Evolutionary conservation across 1,139 yeast genomes (phyloP).

Genomic region (Entelexis paramagnoliae): DNA sequence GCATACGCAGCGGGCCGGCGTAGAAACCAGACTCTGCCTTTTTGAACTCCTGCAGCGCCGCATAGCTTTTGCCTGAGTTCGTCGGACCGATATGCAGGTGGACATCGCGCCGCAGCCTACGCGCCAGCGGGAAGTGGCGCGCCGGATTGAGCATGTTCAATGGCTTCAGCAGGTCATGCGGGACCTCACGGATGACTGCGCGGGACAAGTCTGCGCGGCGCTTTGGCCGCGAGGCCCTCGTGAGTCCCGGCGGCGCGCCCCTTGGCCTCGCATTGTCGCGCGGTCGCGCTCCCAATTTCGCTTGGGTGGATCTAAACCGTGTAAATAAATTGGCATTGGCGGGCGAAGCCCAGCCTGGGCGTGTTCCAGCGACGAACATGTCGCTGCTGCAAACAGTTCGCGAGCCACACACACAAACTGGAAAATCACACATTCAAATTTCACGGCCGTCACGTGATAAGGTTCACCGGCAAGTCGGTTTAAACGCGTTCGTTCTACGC

Average conservation of each 20-base stretch:
- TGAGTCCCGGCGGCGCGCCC: not conserved
- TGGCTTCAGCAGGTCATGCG: constrained; percentile 2
- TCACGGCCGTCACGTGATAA: not conserved
- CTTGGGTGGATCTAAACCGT: not conserved
- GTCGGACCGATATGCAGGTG: constrained; percentile 96
- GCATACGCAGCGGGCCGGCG: constrained; percentile 85
- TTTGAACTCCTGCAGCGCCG: constrained; percentile 61
- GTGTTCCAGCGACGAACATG: not conserved
- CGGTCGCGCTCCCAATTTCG: not conserved
- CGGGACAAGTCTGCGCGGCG: not conserved
- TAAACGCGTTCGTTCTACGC: too few relatives aligned
- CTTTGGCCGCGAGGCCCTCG: not conserved
- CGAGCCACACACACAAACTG: too few relatives aligned
- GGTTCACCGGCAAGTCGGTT: too few relatives aligned
- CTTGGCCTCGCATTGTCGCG: not conserved
- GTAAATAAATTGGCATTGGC: not conserved
- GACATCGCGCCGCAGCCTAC: constrained; percentile 67
- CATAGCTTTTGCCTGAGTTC: constrained; percentile 89
- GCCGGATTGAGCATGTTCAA: constrained; percentile 22
- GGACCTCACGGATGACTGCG: not conserved
- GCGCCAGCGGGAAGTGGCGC: constrained; percentile 62
- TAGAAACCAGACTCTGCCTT: constrained; percentile 72
- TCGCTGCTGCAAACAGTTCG: too few relatives aligned
- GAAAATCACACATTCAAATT: not conserved
- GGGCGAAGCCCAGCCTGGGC: not conserved